Evolutionary conservation across 2,329 filamentous ascomycete genomes (phyloP).

Genomic region (Diaporthe caulivora): DNA sequence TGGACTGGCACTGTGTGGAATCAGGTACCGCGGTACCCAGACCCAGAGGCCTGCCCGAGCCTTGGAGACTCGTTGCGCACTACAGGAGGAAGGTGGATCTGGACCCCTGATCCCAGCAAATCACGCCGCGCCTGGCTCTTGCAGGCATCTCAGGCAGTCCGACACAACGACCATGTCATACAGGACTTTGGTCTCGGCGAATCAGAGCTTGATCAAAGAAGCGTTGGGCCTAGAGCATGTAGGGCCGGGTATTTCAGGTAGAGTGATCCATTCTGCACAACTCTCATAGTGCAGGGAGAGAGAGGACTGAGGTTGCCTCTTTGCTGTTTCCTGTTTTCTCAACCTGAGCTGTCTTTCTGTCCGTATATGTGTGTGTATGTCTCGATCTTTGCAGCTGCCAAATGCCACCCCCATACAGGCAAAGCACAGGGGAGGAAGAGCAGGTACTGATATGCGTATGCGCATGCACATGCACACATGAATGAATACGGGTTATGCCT

Average conservation of each 20-base stretch:
- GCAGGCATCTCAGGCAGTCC: neutral
- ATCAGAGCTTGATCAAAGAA: conserved; percentile 17
- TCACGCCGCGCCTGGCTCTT: conserved; percentile 25
- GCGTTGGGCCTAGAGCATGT: conserved; percentile 16
- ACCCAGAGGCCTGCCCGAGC: neutral
- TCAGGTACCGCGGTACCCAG: conserved; percentile 24
- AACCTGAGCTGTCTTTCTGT: neutral
- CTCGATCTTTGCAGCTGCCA: no score
- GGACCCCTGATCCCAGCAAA: conserved; percentile 24
- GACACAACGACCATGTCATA: conserved; percentile 21
- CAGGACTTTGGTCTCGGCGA: neutral
- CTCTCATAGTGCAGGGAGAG: neutral
- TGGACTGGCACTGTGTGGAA: conserved; percentile 24
- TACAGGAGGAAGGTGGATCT: neutral
- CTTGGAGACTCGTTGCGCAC: neutral
- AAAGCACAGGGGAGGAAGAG: neutral
- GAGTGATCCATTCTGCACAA: neutral
- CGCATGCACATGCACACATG: neutral
- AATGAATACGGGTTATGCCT: neutral
- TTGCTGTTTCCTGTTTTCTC: neutral
- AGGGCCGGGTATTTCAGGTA: neutral
- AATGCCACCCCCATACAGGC: neutral
- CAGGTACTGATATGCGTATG: neutral
- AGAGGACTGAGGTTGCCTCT: neutral
- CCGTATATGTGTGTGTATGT: neutral